phyloP scores from a whole-genome alignment of 306 rosid genomes.

The Alnus glutinosa region DNA sequence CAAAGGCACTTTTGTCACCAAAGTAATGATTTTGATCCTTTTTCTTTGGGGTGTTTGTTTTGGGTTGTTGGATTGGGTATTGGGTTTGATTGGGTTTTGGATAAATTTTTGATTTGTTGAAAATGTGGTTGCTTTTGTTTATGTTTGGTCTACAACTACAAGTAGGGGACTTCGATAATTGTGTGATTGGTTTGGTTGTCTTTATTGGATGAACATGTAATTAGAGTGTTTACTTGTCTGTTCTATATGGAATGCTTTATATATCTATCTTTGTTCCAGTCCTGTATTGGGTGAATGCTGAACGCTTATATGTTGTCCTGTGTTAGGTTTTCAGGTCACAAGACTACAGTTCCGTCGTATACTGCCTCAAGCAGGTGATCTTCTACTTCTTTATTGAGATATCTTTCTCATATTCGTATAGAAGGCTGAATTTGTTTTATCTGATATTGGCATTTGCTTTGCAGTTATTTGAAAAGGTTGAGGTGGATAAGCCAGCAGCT shows the following conservation, averaged over 20 bases:
- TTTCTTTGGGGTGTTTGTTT: background rate
- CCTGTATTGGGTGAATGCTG: constrained; percentile 5
- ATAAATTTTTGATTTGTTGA: background rate
- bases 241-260: background rate
- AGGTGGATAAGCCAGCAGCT: constrained; percentile 84
- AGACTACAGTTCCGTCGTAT: constrained; percentile 80
- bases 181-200: background rate
- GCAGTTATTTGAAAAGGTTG: constrained; percentile 94
- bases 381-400: background rate
- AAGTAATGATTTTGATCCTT: constrained; percentile 35
- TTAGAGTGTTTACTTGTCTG: background rate
- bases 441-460: constrained; percentile 22
- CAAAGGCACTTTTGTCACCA: constrained; percentile 77
- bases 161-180: background rate
- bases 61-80: background rate
- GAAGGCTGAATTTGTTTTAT: background rate
- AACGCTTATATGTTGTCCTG: constrained; percentile 9
- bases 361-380: constrained; percentile 74
- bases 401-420: background rate
- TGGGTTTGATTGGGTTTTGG: background rate
- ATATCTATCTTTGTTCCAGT: constrained; percentile 2
- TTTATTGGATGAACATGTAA: background rate
- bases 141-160: background rate
- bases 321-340: constrained; percentile 91
- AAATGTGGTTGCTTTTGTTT: background rate